Evolutionary conservation across 176 grass and related monocot genomes (phyloP).

Genomic region (Bonia amplexicaulis): DNA sequence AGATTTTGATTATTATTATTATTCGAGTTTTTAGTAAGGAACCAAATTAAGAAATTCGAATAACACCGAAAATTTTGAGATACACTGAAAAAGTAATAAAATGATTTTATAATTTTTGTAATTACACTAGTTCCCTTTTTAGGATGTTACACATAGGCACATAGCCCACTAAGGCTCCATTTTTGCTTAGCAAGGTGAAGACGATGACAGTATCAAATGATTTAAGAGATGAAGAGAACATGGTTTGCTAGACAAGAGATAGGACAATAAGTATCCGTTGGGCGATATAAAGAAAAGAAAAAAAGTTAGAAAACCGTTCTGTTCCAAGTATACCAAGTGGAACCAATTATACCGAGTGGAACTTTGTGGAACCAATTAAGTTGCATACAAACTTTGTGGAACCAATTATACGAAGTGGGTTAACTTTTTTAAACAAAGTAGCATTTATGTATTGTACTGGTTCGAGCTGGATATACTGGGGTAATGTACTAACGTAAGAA

Average conservation of each 20-base stretch:
- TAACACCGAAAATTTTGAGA: too few species aligned
- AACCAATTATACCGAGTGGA: too few species aligned
- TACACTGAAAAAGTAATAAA: too few species aligned
- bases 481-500: too few species aligned
- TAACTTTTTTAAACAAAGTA: not conserved
- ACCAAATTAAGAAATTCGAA: too few species aligned
- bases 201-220: not conserved
- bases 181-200: not conserved
- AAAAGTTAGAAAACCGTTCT: not conserved
- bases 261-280: not conserved
- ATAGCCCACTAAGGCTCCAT: not conserved
- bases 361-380: not conserved
- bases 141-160: too few species aligned
- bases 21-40: too few species aligned
- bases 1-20: too few species aligned
- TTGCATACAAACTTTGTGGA: not conserved
- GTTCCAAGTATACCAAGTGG: too few species aligned
- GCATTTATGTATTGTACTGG: not conserved
- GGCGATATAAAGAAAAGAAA: not conserved
- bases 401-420: not conserved
- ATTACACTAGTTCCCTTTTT: too few species aligned
- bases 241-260: not conserved
- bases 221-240: not conserved
- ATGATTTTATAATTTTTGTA: too few species aligned
- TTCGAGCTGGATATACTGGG: not conserved